Percentiles rank a stretch among this genome's conserved stretches.
Evolutionary conservation across 2,329 filamentous ascomycete genomes (phyloP).

Genomic region (Leptographium wingfieldii): DNA sequence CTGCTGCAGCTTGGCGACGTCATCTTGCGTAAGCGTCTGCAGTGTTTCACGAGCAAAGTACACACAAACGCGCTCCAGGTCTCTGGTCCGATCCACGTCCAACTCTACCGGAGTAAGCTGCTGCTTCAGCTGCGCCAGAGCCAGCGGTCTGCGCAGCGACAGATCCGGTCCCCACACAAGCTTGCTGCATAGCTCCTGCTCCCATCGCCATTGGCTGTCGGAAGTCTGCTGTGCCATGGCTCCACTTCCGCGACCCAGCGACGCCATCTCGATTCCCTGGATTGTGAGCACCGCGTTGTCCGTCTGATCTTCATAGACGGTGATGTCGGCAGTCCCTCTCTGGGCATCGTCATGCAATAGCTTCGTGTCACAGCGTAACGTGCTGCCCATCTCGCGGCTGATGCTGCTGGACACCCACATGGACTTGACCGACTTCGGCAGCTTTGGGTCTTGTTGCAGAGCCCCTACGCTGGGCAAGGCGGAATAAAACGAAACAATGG

Average conservation of each 20-base stretch:
- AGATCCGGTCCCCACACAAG: background rate
- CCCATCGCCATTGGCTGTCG: background rate
- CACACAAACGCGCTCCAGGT: too few species aligned
- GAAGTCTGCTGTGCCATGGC: background rate
- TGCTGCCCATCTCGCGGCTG: slow-evolving; percentile 10
- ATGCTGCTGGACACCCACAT: slow-evolving; percentile 25
- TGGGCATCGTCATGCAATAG: slow-evolving; percentile 11
- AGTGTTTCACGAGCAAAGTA: background rate
- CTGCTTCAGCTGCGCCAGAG: background rate
- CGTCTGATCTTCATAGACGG: slow-evolving; percentile 4
- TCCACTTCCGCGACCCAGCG: slow-evolving; percentile 9
- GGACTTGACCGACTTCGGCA: background rate
- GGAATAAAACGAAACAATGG: background rate
- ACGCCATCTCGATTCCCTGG: slow-evolving; percentile 12
- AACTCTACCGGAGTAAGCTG: too few species aligned
- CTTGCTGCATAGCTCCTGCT: background rate
- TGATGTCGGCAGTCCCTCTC: slow-evolving; percentile 9
- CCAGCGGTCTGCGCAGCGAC: background rate
- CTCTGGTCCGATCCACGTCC: too few species aligned
- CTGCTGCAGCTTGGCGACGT: background rate
- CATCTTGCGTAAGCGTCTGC: background rate
- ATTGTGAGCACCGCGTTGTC: slow-evolving; percentile 9
- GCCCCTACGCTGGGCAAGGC: slow-evolving; percentile 2
- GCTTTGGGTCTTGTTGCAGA: slow-evolving; percentile 13
- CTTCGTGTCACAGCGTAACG: slow-evolving; percentile 7